These are phyloP conservation scores for Euphorbia pulcherrima DNA, from an alignment of 345 rosid genomes.

Conservation along the genomic window DNA sequence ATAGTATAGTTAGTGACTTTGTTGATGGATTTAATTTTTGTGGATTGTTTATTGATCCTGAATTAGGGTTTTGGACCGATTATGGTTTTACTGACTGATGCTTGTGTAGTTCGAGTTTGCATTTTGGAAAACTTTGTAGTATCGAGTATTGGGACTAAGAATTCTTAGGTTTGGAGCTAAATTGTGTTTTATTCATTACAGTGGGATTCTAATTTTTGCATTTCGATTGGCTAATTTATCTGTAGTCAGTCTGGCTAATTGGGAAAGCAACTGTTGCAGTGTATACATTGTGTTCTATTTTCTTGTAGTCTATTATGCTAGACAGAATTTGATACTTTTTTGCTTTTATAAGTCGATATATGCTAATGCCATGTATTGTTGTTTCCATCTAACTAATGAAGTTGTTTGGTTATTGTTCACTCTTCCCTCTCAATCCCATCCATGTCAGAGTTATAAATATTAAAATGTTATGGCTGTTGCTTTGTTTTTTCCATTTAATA, in stretches of 20 bases:
- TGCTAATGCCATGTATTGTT: neutral
- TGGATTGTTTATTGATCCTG: neutral
- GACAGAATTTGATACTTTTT: neutral
- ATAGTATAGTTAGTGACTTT: neutral
- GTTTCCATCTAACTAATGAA: neutral
- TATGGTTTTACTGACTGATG: neutral
- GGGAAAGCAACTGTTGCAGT: neutral
- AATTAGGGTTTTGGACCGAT: slow-evolving; percentile 2
- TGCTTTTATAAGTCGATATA: neutral
- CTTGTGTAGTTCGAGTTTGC: neutral
- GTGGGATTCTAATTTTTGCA: neutral
- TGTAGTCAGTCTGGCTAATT: neutral
- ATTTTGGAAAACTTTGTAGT: neutral
- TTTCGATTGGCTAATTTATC: neutral
- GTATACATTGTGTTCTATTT: neutral
- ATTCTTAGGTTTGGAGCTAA: neutral
- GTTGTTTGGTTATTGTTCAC: neutral
- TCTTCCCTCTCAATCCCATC: neutral
- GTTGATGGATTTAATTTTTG: neutral
- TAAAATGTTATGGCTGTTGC: neutral
- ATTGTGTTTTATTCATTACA: neutral
- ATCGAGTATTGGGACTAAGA: too few relatives aligned
- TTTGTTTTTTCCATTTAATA: neutral
- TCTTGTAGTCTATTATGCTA: neutral
- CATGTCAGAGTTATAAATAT: neutral